Evolutionary conservation across 352 stramenopile genomes (phyloP).

Genomic region (Globisporangium echinulatum): DNA sequence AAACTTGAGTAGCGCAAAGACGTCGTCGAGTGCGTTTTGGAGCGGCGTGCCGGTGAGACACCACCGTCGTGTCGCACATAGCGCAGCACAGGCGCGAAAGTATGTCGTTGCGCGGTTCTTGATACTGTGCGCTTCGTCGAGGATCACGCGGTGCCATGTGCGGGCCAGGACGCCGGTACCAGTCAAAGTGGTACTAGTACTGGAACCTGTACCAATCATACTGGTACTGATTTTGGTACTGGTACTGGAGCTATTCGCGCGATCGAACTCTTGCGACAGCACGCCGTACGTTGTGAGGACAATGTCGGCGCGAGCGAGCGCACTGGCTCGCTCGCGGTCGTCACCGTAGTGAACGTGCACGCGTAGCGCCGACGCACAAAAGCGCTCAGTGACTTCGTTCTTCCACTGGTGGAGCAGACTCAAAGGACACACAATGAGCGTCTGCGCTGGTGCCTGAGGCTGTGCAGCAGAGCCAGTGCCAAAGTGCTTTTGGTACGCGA

Average conservation of each 20-base stretch:
- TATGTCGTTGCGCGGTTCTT: slow-evolving; percentile 82
- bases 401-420: slow-evolving; percentile 89
- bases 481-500: slow-evolving; percentile 52
- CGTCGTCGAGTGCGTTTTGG: slow-evolving; percentile 85
- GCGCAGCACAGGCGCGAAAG: slow-evolving; percentile 48
- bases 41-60: slow-evolving; percentile 89
- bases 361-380: slow-evolving; percentile 38
- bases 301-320: slow-evolving; percentile 29
- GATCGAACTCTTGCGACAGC: slow-evolving; percentile 56
- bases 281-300: slow-evolving; percentile 85
- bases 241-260: slow-evolving; percentile 12
- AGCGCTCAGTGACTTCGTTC: slow-evolving; percentile 68
- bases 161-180: slow-evolving; percentile 22
- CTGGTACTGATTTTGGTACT: too few relatives aligned
- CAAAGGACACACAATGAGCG: slow-evolving; percentile 82
- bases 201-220: too few relatives aligned
- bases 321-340: slow-evolving; percentile 24
- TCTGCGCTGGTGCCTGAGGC: slow-evolving; percentile 18
- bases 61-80: slow-evolving; percentile 72
- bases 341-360: slow-evolving; percentile 74
- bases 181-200: too few relatives aligned
- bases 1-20: slow-evolving; percentile 84
- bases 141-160: slow-evolving; percentile 81
- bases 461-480: slow-evolving; percentile 1
- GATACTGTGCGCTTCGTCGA: slow-evolving; percentile 90